Conservation (phyloP, 345 rosid genomes). For the Corchorus olitorius region DNA sequence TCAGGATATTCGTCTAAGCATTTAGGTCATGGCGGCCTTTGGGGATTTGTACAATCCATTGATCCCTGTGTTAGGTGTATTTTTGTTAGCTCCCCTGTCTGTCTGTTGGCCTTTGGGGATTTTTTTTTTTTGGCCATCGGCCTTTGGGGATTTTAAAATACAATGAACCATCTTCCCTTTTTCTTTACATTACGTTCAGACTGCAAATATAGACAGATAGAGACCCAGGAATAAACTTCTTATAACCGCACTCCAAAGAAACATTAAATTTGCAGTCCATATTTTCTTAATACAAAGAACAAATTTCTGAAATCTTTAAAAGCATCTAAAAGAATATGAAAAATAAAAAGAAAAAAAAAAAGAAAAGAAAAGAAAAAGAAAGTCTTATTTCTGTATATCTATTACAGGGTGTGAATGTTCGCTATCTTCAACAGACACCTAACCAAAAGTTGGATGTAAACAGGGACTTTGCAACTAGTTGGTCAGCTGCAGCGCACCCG, state of each 20-base stretch:
- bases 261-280: background rate
- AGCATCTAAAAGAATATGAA: too few species aligned
- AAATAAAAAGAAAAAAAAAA: too few species aligned
- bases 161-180: too few species aligned
- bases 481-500: background rate
- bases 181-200: background rate
- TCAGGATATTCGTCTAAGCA: too few species aligned
- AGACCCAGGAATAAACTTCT: background rate
- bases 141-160: too few species aligned
- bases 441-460: background rate
- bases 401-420: slow-evolving; percentile 2
- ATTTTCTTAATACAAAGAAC: background rate
- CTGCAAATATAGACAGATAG: background rate
- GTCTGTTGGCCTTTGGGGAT: too few species aligned
- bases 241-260: background rate
- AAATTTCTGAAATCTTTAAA: background rate
- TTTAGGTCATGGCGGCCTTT: too few species aligned
- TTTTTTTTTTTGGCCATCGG: too few species aligned
- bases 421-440: slow-evolving; percentile 5
- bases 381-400: background rate
- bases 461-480: slow-evolving; percentile 12
- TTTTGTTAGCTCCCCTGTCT: too few species aligned
- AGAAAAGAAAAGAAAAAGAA: too few species aligned
- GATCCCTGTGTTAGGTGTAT: too few species aligned
- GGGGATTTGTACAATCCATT: too few species aligned